These are phyloP conservation scores for Vigna nakashimae DNA, from an alignment of 306 rosid genomes.

Conservation along the genomic window DNA sequence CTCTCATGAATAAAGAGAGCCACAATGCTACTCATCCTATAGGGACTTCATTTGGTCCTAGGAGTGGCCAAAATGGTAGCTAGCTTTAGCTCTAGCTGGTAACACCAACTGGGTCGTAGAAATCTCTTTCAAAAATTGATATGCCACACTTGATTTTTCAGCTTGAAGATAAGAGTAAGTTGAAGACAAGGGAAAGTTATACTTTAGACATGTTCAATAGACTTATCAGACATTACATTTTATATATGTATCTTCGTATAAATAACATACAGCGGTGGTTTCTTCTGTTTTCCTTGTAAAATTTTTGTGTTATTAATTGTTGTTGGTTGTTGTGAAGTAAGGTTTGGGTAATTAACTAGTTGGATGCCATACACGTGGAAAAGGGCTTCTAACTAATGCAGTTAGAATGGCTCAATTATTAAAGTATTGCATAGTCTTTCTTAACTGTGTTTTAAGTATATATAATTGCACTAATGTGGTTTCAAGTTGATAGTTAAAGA, in stretches of 20 bases:
- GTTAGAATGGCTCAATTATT: constrained; percentile 24
- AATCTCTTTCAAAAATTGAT: constrained; percentile 52
- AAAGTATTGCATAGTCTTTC: constrained; percentile 25
- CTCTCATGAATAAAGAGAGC: constrained; percentile 72
- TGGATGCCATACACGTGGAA: constrained; percentile 2
- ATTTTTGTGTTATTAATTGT: not conserved
- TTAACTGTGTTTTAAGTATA: constrained; percentile 19
- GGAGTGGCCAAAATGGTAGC: constrained; percentile 49
- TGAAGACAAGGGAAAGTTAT: not conserved
- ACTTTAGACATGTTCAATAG: not conserved
- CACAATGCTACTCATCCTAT: constrained; percentile 40
- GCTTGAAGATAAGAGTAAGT: constrained; percentile 19
- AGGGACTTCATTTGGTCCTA: constrained; percentile 46
- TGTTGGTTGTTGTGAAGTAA: constrained; percentile 11
- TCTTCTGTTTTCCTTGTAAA: constrained; percentile 29
- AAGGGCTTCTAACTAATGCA: constrained; percentile 10
- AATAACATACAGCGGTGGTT: constrained; percentile 12
- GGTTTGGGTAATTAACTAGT: constrained; percentile 30
- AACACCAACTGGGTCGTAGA: constrained; percentile 57
- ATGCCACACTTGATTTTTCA: constrained; percentile 48
- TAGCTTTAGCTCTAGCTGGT: constrained; percentile 42
- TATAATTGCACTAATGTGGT: constrained; percentile 3
- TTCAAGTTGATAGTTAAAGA: constrained; percentile 17
- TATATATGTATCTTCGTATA: constrained; percentile 9
- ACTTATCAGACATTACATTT: not conserved